Percentiles rank a stretch among this genome's conserved stretches.
These are phyloP conservation scores for Termitomyces sp. DNA, from an alignment of 768 basidiomycete genomes.

Conservation along the genomic window DNA sequence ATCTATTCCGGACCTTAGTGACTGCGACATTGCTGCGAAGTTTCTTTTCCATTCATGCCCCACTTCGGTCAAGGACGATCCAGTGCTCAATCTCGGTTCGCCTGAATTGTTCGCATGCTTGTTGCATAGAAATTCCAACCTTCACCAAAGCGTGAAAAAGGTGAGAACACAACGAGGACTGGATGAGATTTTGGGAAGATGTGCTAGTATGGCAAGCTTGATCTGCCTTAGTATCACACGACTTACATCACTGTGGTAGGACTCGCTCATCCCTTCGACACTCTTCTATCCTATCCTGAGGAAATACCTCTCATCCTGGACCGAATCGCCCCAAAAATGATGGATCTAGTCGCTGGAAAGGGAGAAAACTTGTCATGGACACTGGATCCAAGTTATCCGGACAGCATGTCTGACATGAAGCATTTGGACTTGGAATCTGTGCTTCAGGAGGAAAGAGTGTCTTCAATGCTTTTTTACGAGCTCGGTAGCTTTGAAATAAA, in stretches of 20 bases:
- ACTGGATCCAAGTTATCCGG: background rate
- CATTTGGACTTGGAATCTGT: background rate
- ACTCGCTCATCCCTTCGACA: background rate
- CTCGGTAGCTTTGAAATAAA: background rate
- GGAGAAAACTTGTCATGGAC: background rate
- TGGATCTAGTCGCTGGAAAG: background rate
- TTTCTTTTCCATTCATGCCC: background rate
- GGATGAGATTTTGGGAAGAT: background rate
- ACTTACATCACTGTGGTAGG: background rate
- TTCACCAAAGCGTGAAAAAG: background rate
- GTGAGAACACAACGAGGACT: background rate
- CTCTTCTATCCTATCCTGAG: background rate
- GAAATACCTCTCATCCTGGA: background rate
- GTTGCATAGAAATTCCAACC: background rate
- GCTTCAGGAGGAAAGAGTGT: background rate
- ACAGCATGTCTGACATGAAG: background rate
- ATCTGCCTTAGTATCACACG: background rate
- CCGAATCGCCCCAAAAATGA: background rate
- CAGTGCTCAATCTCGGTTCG: background rate
- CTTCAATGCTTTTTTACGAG: slow-evolving; percentile 1
- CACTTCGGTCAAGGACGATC: background rate
- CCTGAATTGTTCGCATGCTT: background rate
- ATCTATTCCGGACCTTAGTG: background rate
- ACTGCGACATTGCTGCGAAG: background rate
- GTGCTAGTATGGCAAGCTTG: background rate